Percentiles rank a stretch among this genome's conserved stretches.
These are phyloP conservation scores for Pseudopyrenochaeta lycopersici DNA, from an alignment of 2,329 filamentous ascomycete species.

Conservation along the genomic window DNA sequence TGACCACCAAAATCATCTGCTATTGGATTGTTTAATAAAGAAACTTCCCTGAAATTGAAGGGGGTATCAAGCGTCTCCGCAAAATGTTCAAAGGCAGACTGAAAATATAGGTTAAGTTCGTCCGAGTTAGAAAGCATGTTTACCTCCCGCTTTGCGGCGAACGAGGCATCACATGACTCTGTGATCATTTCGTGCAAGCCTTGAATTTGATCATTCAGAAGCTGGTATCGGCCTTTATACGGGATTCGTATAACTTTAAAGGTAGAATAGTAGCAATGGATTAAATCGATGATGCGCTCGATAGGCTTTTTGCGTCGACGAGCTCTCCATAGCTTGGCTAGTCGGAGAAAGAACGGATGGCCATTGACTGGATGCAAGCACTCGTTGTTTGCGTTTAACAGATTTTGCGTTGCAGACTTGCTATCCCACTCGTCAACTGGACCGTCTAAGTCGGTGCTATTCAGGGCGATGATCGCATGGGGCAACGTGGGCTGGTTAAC, in stretches of 20 bases:
- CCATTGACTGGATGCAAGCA: constrained; percentile 4
- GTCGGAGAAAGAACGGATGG: constrained; percentile 8
- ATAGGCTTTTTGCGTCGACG: constrained; percentile 11
- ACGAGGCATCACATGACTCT: constrained; percentile 41
- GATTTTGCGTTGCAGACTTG: constrained; percentile 52
- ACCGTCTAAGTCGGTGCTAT: constrained; percentile 53
- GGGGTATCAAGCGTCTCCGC: constrained; percentile 54
- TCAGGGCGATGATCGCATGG: constrained; percentile 64
- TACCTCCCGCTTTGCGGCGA: constrained; percentile 24
- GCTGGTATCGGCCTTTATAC: constrained; percentile 53
- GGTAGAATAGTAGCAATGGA: constrained; percentile 59
- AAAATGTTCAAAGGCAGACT: constrained; percentile 62
- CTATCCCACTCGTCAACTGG: constrained; percentile 56
- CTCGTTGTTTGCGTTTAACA: constrained; percentile 21
- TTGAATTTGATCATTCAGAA: constrained; percentile 60
- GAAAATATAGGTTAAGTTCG: constrained; percentile 58
- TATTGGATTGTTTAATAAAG: constrained; percentile 57
- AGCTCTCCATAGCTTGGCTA: background rate
- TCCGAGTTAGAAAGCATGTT: constrained; percentile 60
- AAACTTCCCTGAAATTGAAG: constrained; percentile 62
- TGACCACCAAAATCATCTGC: constrained; percentile 60
- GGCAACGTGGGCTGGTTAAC: constrained; percentile 65
- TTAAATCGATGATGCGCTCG: constrained; percentile 15
- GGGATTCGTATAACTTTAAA: constrained; percentile 60
- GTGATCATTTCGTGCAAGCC: constrained; percentile 57